Base-by-base conservation (phyloP, 306 rosid species). In the Pueraria montana region DNA sequence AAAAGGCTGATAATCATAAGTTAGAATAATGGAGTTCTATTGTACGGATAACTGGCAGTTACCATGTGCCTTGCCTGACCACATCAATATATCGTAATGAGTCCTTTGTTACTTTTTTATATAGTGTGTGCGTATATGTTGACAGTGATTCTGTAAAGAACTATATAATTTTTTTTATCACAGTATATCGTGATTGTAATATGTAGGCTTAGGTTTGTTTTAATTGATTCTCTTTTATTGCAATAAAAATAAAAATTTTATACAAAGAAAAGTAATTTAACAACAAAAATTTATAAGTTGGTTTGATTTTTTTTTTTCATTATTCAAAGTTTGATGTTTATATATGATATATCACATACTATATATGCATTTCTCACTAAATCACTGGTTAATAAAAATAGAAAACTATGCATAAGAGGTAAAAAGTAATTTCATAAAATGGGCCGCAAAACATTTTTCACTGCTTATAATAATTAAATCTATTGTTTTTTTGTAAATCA, bases 51-150 rank as follows among this genome's bases (percentile, higher is more conserved):
- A 55, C 65, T 34, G 79, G 14, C 66, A 12, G 34, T 74, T 13
- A 42, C 7, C 67, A 74, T 21, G 79, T 74, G 50, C 53, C 18
- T 49, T 20, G 53, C 67, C 79, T 23, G 46, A 36, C 67, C 79
- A 74, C 27, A 69, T 69, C 49, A 38, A 66, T 4, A 66, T 66
- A 38, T 32, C 10, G 50, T n/a, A 18, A 18, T 18, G 30, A 74
- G 79, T 74, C 49, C 67, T 55, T 74, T 38, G 24, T 64, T 64
- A 38, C 11, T 34, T 8, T 64, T 40, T 32, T 6, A 32, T 32
- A 1, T 4, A 27, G 63, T 11, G 43, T 17, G 8, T 12, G 75
- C 2, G 30, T 14, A 71, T 8, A 48, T n/a, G n/a, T 48, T 24
- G 24, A 71, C 4, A 1, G 61, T 24, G 23, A 38, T 43, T 30